These are phyloP conservation scores for Septoria linicola DNA, from an alignment of 2,329 filamentous ascomycete species.

Conservation along the genomic window DNA sequence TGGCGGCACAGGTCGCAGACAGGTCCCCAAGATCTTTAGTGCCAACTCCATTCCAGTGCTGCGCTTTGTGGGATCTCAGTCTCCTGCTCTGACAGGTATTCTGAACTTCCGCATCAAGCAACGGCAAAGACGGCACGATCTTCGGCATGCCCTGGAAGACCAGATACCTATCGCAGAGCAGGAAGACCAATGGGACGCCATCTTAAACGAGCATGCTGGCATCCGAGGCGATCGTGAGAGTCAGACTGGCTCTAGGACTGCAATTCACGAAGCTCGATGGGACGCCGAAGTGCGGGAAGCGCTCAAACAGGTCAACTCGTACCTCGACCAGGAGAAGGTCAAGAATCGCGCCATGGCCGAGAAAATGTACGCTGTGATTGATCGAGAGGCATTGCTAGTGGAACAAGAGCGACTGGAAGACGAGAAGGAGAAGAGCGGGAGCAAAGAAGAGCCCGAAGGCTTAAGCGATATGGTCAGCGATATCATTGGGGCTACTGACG, in stretches of 20 bases:
- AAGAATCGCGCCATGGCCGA: constrained; percentile 38
- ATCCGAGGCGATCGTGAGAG: constrained; percentile 18
- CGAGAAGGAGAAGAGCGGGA: neutral
- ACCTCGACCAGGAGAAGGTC: constrained; percentile 29
- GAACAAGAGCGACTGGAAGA: constrained; percentile 38
- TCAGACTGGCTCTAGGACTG: neutral
- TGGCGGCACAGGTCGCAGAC: constrained; percentile 47
- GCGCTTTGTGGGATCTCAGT: constrained; percentile 65
- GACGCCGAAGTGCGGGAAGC: neutral
- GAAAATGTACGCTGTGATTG: constrained; percentile 50
- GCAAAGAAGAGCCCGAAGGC: constrained; percentile 2
- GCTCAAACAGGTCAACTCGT: neutral
- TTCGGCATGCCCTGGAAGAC: constrained; percentile 44
- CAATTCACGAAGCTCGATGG: neutral
- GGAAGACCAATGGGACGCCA: constrained; percentile 53
- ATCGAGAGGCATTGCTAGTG: constrained; percentile 48
- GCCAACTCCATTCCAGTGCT: constrained; percentile 63
- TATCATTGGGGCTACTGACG: neutral
- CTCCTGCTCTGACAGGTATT: constrained; percentile 57
- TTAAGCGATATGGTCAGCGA: constrained; percentile 9
- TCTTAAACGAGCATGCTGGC: constrained; percentile 33
- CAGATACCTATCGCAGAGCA: constrained; percentile 41
- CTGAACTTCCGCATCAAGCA: constrained; percentile 53
- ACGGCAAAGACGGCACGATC: constrained; percentile 46
- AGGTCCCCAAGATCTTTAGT: constrained; percentile 59